Evolutionary conservation across 2,329 filamentous ascomycete genomes (phyloP), one percentile per base, ranked within the genome.

Genomic region (Fusarium sp.): DNA sequence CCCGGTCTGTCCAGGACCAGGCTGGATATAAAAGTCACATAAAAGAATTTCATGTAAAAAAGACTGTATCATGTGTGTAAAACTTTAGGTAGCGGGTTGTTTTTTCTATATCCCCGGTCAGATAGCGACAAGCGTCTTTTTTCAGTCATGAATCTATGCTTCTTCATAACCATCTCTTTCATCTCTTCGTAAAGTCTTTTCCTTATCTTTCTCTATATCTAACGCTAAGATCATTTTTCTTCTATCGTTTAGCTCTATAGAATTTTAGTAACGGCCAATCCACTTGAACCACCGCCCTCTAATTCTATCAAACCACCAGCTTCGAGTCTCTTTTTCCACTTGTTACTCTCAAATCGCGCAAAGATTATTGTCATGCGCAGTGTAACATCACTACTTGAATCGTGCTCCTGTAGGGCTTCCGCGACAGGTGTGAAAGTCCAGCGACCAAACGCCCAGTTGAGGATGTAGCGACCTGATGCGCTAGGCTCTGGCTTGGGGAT

Each of bases 391-490:
- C 83, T 80, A 73, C 86, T 86, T 36, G 88, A 84, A 68, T 83
- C 77, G 75, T 89, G 86, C 77, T 90, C 86, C 11, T 74, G 76
- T 3, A 77, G 75, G 2, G 76, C 75, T 9, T 77, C 76, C 0
- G 77, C 75, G 6, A 85, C 75, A 6, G 87, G 84, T 3, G 94
- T 97, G 76, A 95, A 97, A 0, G 89, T 97, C 95, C 96, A 99
- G 31, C 96, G 87, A 1, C 94, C 94, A 80, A 99, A 99, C 0
- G 96, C 96, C 96, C 96, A 99, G 78, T 99, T 99, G 62, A 99
- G 86, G 44, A 99, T 97, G 77, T 96, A 97, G 57, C 92, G 85
- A 4, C 75, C 77, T 3, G 65, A 63, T 4, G 80, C 72, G 47
- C 75, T 73, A 6, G 78, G 70, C 9, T 74, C 75, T 7, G 77